Conservation (phyloP, 2,329 filamentous ascomycete genomes). For the Curvularia sp. region DNA sequence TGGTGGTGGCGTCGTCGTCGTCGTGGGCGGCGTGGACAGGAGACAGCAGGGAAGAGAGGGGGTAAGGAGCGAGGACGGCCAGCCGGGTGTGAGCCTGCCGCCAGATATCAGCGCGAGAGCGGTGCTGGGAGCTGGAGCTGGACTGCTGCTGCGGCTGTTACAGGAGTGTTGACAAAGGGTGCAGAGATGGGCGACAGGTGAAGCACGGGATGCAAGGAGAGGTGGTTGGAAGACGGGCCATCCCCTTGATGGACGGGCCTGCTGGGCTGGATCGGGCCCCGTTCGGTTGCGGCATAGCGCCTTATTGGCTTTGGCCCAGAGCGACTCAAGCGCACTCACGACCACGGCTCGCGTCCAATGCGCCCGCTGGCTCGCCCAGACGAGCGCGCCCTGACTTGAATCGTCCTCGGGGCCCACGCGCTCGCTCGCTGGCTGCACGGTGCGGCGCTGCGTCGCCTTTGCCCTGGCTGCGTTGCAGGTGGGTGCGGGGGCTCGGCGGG, state of each 20-base stretch:
- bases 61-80: constrained; percentile 47
- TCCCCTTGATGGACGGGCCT: constrained; percentile 23
- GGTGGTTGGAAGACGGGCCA: constrained; percentile 29
- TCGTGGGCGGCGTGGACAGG: constrained; percentile 33
- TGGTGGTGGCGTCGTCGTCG: constrained; percentile 3
- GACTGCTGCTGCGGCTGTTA: constrained; percentile 19
- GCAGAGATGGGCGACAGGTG: constrained; percentile 33
- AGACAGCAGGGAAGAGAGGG: constrained; percentile 30
- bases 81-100: constrained; percentile 37
- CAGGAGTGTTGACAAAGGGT: constrained; percentile 29
- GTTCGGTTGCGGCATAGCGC: constrained; percentile 18
- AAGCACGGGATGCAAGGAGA: constrained; percentile 21
- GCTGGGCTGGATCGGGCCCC: constrained; percentile 10
- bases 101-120: constrained; percentile 37
- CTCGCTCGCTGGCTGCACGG: neutral
- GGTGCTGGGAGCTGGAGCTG: constrained; percentile 15
- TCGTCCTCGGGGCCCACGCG: too few species aligned
- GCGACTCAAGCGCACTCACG: neutral
- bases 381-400: too few species aligned
- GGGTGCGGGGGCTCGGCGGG: neutral
- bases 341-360: too few species aligned
- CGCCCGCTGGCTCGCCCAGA: neutral
- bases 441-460: neutral
- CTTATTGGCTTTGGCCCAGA: constrained; percentile 10
- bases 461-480: neutral